Evolutionary conservation across 2,329 filamentous ascomycete genomes (phyloP).

Genomic region (Cladosporium austrohemisphaericum): DNA sequence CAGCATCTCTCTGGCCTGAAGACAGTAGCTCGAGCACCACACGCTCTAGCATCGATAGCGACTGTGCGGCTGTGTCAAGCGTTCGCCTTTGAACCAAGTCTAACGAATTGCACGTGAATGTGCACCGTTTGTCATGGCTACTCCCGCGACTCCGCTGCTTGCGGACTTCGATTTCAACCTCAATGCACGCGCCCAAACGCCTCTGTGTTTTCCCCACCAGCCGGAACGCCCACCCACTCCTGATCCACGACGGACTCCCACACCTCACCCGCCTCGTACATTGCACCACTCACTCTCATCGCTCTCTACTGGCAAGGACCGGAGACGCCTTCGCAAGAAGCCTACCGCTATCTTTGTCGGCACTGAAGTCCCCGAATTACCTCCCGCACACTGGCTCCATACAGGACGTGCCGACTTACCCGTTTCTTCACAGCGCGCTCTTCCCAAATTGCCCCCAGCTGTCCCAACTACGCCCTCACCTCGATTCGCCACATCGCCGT

Average conservation of each 20-base stretch:
- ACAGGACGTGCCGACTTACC: no score
- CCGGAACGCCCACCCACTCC: conserved; percentile 10
- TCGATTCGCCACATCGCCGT: conserved; percentile 22
- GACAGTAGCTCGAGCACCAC: no score
- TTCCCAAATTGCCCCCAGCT: conserved; percentile 11
- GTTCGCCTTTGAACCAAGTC: no score
- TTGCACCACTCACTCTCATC: neutral
- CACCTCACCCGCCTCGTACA: conserved; percentile 1
- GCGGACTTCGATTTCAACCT: conserved; percentile 12
- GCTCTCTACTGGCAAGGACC: neutral
- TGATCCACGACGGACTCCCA: conserved; percentile 14
- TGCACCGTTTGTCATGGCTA: conserved; percentile 5
- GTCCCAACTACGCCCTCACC: conserved; percentile 20
- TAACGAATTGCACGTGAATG: neutral
- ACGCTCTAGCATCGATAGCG: no score
- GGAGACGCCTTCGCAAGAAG: conserved; percentile 10
- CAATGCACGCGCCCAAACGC: conserved; percentile 1
- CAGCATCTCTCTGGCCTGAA: no score
- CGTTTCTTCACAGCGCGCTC: neutral
- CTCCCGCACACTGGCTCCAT: neutral
- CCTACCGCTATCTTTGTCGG: conserved; percentile 14
- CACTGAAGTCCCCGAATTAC: neutral
- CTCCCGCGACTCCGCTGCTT: conserved; percentile 7
- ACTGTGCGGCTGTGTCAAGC: no score
- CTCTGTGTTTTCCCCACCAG: neutral